Base-by-base conservation (phyloP, 768 basidiomycete genomes). In the Floccularia luteovirens region DNA sequence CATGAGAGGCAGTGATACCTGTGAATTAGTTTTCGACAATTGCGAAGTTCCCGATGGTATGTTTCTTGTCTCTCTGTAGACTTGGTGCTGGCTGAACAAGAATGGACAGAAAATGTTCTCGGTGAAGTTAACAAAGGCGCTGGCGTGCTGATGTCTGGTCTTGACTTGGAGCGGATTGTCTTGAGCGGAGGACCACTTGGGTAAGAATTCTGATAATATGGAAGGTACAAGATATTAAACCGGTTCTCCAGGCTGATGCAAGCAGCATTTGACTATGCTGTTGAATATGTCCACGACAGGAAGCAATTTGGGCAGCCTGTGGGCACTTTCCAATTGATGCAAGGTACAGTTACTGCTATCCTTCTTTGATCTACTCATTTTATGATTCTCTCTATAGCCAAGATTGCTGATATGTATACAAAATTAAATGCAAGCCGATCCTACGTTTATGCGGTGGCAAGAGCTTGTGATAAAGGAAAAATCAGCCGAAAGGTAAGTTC, bases 1-100 rank as follows among this genome's bases (percentile, higher is more conserved):
- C 1, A 97, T 97, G 93, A 69, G 93, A 50, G 93, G 93, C 27
- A 90, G 87, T 44, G 91, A 96, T 50, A 97, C 93, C 2, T 90
- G 90, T 47, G 93, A 97, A 55, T 64, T 96, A 17, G 79, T 93
- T 14, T 96, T 97, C 43, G 89, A 94, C 48, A 74, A 90, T 49
- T 93, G 90, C 49, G 75, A 83, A 49, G 85, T 97, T 3, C 90
- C 93, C 1, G 79, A 87, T 54, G 87, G 90, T 90, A 40, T 36
- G 67, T 44, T 32, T 14, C 5, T 2, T 31, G 27, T 30, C 25
- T n/a, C n/a, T n/a, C n/a, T n/a, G n/a, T 21, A 17, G n/a, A n/a
- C 1, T 20, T 27, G 4, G 8, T 11, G 36, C 4, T 14, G 10
- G 10, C 27, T 30, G 10, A 14, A 30, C 14, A 30, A 10, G 44